A percentile compares a stretch with the other conserved stretches of the same genome.
Evolutionary conservation across 805 yeast genomes (phyloP).

Genomic region (Pichia nakasei): DNA sequence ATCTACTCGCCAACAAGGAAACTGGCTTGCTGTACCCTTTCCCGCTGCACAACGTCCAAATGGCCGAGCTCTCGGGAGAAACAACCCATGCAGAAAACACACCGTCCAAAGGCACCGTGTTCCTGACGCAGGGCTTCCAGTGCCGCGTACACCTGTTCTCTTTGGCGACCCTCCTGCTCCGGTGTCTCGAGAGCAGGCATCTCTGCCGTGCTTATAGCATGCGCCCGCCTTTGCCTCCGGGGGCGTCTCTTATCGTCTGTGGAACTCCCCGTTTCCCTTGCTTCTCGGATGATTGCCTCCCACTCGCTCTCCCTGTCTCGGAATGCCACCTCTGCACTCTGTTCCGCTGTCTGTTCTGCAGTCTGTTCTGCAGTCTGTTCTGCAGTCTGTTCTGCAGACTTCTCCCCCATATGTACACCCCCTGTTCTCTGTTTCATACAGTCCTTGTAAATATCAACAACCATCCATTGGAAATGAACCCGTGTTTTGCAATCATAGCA

Average conservation of each 20-base stretch:
- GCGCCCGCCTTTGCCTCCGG: too few relatives aligned
- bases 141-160: conserved; percentile 2
- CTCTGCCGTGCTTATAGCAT: too few relatives aligned
- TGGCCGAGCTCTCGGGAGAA: conserved; percentile 10
- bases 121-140: conserved; percentile 16
- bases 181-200: too few relatives aligned
- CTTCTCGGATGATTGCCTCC: background rate
- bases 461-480: conserved; percentile 40
- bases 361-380: background rate
- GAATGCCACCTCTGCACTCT: too few relatives aligned
- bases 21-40: background rate
- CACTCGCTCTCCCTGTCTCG: conserved; percentile 6
- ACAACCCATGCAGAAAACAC: conserved; percentile 21
- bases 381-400: background rate
- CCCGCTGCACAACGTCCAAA: background rate
- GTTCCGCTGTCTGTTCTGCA: too few relatives aligned
- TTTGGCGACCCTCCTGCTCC: background rate
- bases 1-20: conserved; percentile 1
- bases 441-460: conserved; percentile 23
- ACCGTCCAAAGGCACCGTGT: conserved; percentile 20
- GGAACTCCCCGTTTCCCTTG: background rate
- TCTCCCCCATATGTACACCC: background rate
- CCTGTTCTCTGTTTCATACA: conserved; percentile 11
- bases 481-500: conserved; percentile 43
- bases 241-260: background rate